Percentiles rank a stretch among this genome's conserved stretches.
These are phyloP conservation scores for Penicillium silybi DNA, from an alignment of 495 filamentous ascomycete genomes.

Conservation along the genomic window DNA sequence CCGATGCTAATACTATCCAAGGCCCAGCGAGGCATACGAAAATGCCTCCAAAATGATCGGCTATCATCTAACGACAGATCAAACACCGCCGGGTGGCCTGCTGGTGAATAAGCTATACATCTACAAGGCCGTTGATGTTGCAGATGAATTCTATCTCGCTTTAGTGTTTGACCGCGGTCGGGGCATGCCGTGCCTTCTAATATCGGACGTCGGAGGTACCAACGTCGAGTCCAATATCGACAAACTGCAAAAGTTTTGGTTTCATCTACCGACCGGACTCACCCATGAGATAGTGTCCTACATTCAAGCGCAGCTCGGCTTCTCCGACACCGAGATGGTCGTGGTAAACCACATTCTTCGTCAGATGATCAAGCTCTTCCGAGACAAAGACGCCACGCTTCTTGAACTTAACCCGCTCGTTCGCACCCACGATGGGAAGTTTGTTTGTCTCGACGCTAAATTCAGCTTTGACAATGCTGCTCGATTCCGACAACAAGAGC, in stretches of 20 bases:
- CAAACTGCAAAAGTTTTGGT: constrained; percentile 25
- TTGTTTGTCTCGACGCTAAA: constrained; percentile 30
- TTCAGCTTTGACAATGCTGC: constrained; percentile 30
- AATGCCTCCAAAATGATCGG: constrained; percentile 34
- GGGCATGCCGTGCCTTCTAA: constrained; percentile 22
- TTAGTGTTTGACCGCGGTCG: constrained; percentile 32
- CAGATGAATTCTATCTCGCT: constrained; percentile 32
- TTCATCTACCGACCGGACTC: constrained; percentile 21
- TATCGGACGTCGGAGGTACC: constrained; percentile 27
- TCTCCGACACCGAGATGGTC: constrained; percentile 22
- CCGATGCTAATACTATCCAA: background rate
- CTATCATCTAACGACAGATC: constrained; percentile 26
- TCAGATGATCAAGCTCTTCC: constrained; percentile 26
- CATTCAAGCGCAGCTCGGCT: constrained; percentile 22
- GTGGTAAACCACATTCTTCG: constrained; percentile 19
- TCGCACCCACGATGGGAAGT: constrained; percentile 18
- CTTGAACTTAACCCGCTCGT: constrained; percentile 35
- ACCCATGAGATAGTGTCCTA: constrained; percentile 18
- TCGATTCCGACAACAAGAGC: constrained; percentile 18
- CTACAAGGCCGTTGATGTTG: constrained; percentile 24
- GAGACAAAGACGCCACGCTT: constrained; percentile 31
- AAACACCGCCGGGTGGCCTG: constrained; percentile 28
- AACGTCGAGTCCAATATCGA: constrained; percentile 30
- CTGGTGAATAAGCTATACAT: constrained; percentile 33
- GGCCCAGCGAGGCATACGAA: constrained; percentile 26